A percentile compares a stretch with the other conserved stretches of the same genome.
Conservation (phyloP, 768 basidiomycete species). For the Lactarius quietus region DNA sequence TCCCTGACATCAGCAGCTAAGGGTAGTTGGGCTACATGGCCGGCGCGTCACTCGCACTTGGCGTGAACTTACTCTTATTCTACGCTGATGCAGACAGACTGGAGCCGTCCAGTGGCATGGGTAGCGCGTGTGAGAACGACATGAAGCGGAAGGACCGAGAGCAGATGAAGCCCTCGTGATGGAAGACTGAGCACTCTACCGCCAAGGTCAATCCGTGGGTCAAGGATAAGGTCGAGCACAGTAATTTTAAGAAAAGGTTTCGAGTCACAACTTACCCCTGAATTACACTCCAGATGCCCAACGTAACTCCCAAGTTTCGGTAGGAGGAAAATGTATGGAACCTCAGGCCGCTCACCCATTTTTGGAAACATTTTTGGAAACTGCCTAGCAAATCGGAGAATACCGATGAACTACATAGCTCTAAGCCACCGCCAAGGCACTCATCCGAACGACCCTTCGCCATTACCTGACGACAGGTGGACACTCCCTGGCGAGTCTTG, state of each 20-base stretch:
- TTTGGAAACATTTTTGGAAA: background rate
- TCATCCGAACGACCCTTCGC: background rate
- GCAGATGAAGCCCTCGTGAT: constrained; percentile 1
- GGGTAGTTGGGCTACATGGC: constrained; percentile 60
- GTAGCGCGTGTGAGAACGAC: background rate
- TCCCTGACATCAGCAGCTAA: constrained; percentile 78
- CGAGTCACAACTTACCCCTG: no score
- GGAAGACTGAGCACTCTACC: background rate
- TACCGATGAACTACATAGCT: constrained; percentile 20
- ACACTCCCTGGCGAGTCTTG: background rate
- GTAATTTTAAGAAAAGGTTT: no score
- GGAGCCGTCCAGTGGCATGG: background rate
- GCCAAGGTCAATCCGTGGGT: no score
- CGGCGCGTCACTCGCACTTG: constrained; percentile 54
- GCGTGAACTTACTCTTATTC: constrained; percentile 37
- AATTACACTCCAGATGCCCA: no score
- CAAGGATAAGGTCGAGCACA: no score
- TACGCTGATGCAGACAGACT: constrained; percentile 28
- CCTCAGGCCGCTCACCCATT: no score
- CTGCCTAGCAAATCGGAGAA: background rate
- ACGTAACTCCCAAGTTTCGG: no score
- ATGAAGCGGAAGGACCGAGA: constrained; percentile 8
- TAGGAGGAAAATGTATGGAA: no score
- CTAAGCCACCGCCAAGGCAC: constrained; percentile 18
- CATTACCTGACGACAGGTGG: no score